Evolutionary conservation across 352 stramenopile species (phyloP), one percentile per base, ranked within the genome.

Genomic region (Pythium insidiosum): DNA sequence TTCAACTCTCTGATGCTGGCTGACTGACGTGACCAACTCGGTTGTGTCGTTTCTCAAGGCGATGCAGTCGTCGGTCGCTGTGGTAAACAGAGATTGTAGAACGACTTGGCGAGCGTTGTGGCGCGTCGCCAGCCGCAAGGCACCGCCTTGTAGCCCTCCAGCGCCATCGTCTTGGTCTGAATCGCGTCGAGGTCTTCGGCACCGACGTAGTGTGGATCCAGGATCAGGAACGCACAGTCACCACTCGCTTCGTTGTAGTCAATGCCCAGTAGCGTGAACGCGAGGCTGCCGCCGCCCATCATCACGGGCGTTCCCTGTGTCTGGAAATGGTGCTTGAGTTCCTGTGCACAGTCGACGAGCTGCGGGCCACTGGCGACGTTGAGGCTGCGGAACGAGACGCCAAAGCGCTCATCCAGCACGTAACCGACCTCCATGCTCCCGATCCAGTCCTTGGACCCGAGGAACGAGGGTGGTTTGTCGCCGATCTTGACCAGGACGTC

Each of bases 371-470:
- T 88, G 0, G 73, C 41, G 3, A 82, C 69, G 39, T 68, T 80
- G 16, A 94, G 50, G 10, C 61, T 84, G 16, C 77, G 77, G 49
- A 85, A 89, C 1, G 64, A 69, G n/a, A 94, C 58, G 18, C 71
- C 73, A 41, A 76, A 85, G 15, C 77, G 61, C 30, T 89, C 75
- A 50, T 88, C 75, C 26, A 94, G 58, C 20, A 88, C 76, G 44
- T 80, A 93, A 15, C 79, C 78, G 21, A 94, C 78, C 58, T 94
- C 82, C 34, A 91, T 62, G 45, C 70, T 86, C 35, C 82, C 82
- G 41, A 94, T 94, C 82, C 82, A 94, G 25, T 91, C 72, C 2
- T 44, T 61, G 0, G 79, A 92, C 15, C 59, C 63, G 42, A 85
- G 53, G 34, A 94, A 92, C 5, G 51, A 46, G 19, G 63, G 33